A percentile compares a stretch with the other conserved stretches of the same genome.
Evolutionary conservation across 805 yeast species (phyloP).

Genomic region (Barnettozyma populi): DNA sequence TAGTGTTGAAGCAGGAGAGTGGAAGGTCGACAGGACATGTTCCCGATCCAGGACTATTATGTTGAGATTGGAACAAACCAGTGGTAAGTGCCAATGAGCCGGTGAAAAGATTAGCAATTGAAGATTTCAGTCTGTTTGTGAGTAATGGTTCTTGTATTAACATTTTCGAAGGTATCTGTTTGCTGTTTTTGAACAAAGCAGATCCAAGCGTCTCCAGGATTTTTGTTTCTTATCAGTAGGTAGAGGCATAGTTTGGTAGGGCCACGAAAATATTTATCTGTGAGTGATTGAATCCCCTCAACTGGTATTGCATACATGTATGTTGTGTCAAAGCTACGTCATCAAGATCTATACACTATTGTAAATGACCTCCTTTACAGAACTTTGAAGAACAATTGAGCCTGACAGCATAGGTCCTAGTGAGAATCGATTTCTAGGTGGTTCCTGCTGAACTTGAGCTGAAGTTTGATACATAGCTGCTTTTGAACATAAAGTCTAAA

Average conservation of each 20-base stretch:
- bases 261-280: neutral
- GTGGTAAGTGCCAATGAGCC: neutral
- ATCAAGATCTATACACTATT: no score
- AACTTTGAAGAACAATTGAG: no score
- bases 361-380: no score
- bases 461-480: no score
- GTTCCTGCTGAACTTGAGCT: no score
- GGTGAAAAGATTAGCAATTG: neutral
- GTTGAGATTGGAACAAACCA: neutral
- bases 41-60: neutral
- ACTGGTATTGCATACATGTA: no score
- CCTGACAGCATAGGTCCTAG: no score
- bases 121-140: neutral
- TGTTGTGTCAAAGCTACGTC: no score
- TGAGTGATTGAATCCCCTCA: neutral
- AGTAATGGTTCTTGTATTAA: neutral
- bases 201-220: no score
- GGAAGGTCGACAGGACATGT: constrained; percentile 56
- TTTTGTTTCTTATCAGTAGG: neutral
- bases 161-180: neutral
- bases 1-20: constrained; percentile 51
- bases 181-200: no score
- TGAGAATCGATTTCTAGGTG: no score
- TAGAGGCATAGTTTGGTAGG: neutral
- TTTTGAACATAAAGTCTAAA: no score